A percentile compares a stretch with the other conserved stretches of the same genome.
phyloP scores from a whole-genome alignment of 768 basidiomycete genomes.

The Podaxis sp. region DNA sequence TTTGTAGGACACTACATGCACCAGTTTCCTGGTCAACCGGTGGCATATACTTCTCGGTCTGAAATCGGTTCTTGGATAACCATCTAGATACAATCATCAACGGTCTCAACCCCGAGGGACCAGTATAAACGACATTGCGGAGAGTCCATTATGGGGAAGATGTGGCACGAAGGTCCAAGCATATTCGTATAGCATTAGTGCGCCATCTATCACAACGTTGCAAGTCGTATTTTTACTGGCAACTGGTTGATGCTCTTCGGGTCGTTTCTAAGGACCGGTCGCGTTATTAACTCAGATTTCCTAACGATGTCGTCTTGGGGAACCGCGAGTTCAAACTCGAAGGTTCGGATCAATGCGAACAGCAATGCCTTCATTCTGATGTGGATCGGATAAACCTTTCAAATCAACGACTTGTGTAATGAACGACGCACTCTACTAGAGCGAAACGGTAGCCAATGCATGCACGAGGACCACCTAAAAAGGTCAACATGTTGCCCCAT shows the following conservation, averaged over 20 bases:
- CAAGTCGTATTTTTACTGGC: slow-evolving; percentile 36
- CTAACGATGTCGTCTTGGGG: slow-evolving; percentile 39
- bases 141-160: too few relatives aligned
- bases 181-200: not conserved
- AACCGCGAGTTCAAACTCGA: slow-evolving; percentile 55
- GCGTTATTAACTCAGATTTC: slow-evolving; percentile 34
- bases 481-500: slow-evolving; percentile 49
- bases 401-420: not conserved
- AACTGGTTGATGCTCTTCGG: slow-evolving; percentile 36
- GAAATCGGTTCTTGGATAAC: too few relatives aligned
- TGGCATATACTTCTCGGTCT: too few relatives aligned
- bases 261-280: slow-evolving; percentile 39
- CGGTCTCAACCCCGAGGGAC: too few relatives aligned
- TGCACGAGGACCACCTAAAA: slow-evolving; percentile 53
- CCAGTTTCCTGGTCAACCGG: too few relatives aligned
- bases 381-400: not conserved
- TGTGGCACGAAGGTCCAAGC: not conserved
- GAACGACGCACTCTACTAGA: slow-evolving; percentile 40
- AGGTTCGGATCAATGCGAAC: slow-evolving; percentile 43
- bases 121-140: too few relatives aligned
- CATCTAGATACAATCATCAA: too few relatives aligned
- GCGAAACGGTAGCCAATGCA: slow-evolving; percentile 63
- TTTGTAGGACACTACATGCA: too few relatives aligned
- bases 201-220: not conserved
- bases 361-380: slow-evolving; percentile 9